phyloP scores from a whole-genome alignment of 495 filamentous ascomycete genomes.

The Xanthoparmelia taractica region DNA sequence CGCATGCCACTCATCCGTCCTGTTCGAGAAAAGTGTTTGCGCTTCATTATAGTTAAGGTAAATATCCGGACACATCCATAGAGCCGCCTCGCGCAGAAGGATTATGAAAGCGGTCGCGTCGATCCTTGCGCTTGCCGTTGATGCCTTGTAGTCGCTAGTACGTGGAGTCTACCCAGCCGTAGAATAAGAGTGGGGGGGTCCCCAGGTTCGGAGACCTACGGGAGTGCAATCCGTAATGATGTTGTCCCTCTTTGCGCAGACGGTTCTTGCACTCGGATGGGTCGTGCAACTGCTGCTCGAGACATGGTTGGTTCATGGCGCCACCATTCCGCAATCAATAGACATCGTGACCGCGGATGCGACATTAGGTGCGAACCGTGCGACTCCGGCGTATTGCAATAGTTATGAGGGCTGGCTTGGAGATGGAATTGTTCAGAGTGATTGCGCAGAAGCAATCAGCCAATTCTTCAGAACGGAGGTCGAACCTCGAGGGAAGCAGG shows the following conservation, averaged over 20 bases:
- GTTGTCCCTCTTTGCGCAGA: not conserved
- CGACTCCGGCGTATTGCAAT: not conserved
- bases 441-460: not conserved
- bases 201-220: not conserved
- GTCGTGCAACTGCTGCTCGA: not conserved
- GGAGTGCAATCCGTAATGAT: too few species aligned
- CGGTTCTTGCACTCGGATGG: not conserved
- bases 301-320: not conserved
- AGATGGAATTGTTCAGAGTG: not conserved
- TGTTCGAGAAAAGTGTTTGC: too few species aligned
- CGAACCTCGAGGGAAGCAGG: not conserved
- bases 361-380: not conserved
- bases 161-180: not conserved
- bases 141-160: not conserved
- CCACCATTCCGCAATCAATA: not conserved
- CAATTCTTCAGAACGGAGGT: not conserved
- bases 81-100: not conserved
- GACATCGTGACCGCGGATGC: not conserved
- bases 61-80: not conserved
- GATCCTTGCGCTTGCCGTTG: not conserved
- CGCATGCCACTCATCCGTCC: not conserved
- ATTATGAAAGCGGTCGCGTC: not conserved
- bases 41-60: too few species aligned
- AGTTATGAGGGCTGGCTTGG: not conserved
- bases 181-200: constrained; percentile 1